Conservation (phyloP, 2,329 filamentous ascomycete species). For the Albifimbria verrucaria region DNA sequence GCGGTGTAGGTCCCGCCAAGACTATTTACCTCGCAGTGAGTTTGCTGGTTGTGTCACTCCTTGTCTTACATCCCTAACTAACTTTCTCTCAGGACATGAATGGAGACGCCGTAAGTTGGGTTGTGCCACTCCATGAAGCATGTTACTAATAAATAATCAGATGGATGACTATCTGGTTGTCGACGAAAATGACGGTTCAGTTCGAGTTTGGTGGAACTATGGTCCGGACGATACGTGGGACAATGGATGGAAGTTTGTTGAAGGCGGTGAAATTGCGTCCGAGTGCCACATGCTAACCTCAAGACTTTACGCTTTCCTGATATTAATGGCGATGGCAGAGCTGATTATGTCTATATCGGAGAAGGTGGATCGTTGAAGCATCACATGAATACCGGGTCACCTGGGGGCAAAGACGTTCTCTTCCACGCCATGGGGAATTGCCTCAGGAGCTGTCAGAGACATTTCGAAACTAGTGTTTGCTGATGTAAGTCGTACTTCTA, state of each 20-base stretch:
- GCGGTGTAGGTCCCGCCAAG: constrained; percentile 6
- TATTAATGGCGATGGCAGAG: constrained; percentile 21
- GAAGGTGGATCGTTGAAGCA: constrained; percentile 15
- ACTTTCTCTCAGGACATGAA: constrained; percentile 13
- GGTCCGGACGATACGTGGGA: constrained; percentile 12
- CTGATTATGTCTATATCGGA: constrained; percentile 20
- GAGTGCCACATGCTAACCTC: constrained; percentile 19
- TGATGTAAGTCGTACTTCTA: constrained; percentile 2
- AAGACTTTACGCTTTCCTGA: constrained; percentile 19
- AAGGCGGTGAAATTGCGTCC: constrained; percentile 17
- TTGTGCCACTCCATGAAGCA: too few species aligned
- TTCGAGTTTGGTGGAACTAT: constrained; percentile 15
- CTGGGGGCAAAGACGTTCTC: constrained; percentile 10
- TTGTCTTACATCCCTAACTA: not conserved
- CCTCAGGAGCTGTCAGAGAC: constrained; percentile 8
- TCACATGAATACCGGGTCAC: constrained; percentile 14
- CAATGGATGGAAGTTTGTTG: constrained; percentile 17
- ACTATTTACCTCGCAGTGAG: constrained; percentile 8
- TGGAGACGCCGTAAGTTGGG: constrained; percentile 13
- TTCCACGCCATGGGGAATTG: constrained; percentile 10
- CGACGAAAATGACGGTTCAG: constrained; percentile 8
- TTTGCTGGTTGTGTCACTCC: not conserved
- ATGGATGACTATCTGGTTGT: constrained; percentile 15
- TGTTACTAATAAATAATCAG: too few species aligned
- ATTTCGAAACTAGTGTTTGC: constrained; percentile 14